Conservation (phyloP, 2,329 filamentous ascomycete species). For the Aureobasidium sp. region DNA sequence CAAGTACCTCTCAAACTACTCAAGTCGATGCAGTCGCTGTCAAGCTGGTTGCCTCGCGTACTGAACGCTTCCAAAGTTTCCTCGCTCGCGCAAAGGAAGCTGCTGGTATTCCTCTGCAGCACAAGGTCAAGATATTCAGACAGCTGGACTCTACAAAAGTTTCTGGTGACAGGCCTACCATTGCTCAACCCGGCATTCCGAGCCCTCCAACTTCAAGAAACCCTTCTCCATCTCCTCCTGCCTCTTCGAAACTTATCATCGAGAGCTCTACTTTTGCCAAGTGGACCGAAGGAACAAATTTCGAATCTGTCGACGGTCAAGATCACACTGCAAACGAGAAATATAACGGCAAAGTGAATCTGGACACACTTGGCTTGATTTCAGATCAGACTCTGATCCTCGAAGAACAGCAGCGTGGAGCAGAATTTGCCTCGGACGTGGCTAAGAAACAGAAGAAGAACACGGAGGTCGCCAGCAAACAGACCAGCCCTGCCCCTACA, state of each 20-base stretch:
- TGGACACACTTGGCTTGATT: constrained; percentile 60
- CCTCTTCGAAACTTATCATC: constrained; percentile 47
- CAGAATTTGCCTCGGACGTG: constrained; percentile 48
- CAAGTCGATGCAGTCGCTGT: constrained; percentile 37
- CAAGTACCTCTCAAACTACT: constrained; percentile 4
- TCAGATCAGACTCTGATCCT: constrained; percentile 71
- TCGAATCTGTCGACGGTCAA: constrained; percentile 53
- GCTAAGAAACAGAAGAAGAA: constrained; percentile 35
- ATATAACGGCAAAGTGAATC: constrained; percentile 64
- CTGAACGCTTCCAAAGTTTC: constrained; percentile 64
- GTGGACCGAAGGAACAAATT: constrained; percentile 53
- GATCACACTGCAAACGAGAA: constrained; percentile 68
- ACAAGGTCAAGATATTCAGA: constrained; percentile 71
- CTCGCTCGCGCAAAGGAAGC: constrained; percentile 63
- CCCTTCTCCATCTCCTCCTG: constrained; percentile 33
- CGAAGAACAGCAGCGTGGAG: constrained; percentile 62
- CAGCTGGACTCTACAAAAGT: constrained; percentile 39
- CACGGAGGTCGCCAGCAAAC: constrained; percentile 43
- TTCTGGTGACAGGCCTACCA: constrained; percentile 19
- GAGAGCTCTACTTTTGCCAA: constrained; percentile 55
- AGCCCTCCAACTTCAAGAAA: constrained; percentile 39
- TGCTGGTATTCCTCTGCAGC: constrained; percentile 56
- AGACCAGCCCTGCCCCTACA: constrained; percentile 41
- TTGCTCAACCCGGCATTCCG: constrained; percentile 28
- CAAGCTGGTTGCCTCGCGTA: constrained; percentile 62